A percentile compares a stretch with the other conserved stretches of the same genome.
These are phyloP conservation scores for Tulasnella calospora DNA, from an alignment of 768 basidiomycete species.

Conservation along the genomic window DNA sequence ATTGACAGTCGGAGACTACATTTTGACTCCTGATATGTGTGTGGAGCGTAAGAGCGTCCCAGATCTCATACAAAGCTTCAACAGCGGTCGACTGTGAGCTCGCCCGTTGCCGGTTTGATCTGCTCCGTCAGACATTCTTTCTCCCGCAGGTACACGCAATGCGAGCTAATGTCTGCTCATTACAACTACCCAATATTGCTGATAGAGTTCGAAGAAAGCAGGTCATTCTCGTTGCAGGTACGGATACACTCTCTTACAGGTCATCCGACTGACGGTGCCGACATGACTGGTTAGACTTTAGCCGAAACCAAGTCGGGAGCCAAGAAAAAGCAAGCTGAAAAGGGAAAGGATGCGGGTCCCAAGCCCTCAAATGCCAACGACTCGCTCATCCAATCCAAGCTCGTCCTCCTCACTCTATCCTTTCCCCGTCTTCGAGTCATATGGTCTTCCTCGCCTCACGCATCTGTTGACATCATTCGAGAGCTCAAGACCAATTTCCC, in stretches of 20 bases:
- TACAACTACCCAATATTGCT: conserved; percentile 91
- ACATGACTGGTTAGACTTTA: conserved; percentile 33
- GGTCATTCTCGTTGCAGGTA: conserved; percentile 86
- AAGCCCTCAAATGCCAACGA: conserved; percentile 18
- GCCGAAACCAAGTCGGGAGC: conserved; percentile 31
- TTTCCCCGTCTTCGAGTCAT: conserved; percentile 92
- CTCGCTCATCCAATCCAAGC: conserved; percentile 72
- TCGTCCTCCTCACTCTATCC: conserved; percentile 80
- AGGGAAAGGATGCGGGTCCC: not conserved
- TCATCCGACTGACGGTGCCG: not conserved
- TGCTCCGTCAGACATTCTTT: not conserved
- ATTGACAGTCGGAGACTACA: conserved; percentile 92
- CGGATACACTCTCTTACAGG: conserved; percentile 28
- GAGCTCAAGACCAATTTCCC: conserved; percentile 77
- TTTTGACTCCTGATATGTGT: conserved; percentile 90
- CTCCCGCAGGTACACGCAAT: conserved; percentile 78
- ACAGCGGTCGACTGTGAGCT: conserved; percentile 84
- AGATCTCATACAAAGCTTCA: conserved; percentile 90
- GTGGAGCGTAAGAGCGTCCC: conserved; percentile 93
- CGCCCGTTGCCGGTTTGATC: not conserved
- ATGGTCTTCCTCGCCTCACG: conserved; percentile 95
- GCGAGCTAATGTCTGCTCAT: conserved; percentile 92
- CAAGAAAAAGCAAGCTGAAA: conserved; percentile 20
- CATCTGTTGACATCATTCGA: conserved; percentile 84
- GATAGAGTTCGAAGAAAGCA: conserved; percentile 97